Evolutionary conservation across 257 asterid genomes (phyloP), one percentile per base, ranked within the genome.

Genomic region (Nicotiana otophora): DNA sequence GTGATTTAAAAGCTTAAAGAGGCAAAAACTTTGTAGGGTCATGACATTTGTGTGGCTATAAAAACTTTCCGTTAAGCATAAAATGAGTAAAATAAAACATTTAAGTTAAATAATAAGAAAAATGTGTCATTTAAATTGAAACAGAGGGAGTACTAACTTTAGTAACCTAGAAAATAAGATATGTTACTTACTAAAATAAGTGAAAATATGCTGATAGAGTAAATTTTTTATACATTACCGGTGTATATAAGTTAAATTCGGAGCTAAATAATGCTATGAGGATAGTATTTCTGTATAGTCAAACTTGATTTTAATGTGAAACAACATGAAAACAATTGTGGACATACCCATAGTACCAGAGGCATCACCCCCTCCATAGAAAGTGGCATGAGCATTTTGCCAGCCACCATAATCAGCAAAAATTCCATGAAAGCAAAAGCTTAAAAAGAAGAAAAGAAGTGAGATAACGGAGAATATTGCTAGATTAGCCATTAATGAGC

Each of bases 321-420:
- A 42, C 33, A n/a, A 70, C 7, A 42, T 11, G 19, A 54, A 5
- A 39, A 36, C 34, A 34, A 10, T 1, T 19, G n/a, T 36, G 30
- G n/a, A 81, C 89, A 53, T 81, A 92, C 97, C 97, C 97, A 91
- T 93, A 14, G 97, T 93, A 85, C 97, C 97, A 0, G 97, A 87
- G 1, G 97, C 97, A 66, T 93, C 97, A 1, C 93, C 91, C 2
- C 97, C 97, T 2, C 97, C 97, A 63, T 93, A 93, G 83, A 93
- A 93, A 16, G 97, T 93, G 15, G 97, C 97, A 74, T 90, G 94
- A 46, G 91, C 97, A 42, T 58, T 74, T 20, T 88, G 79, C 94
- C 94, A 93, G n/a, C 92, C 94, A 20, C 90, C 92, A 62, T 86
- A 89, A 69, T 88, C 88, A 61, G 89, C 96, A 26, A 76, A 86